Conservation (phyloP, 495 filamentous ascomycete genomes). For the Mytilinidion resinicola region DNA sequence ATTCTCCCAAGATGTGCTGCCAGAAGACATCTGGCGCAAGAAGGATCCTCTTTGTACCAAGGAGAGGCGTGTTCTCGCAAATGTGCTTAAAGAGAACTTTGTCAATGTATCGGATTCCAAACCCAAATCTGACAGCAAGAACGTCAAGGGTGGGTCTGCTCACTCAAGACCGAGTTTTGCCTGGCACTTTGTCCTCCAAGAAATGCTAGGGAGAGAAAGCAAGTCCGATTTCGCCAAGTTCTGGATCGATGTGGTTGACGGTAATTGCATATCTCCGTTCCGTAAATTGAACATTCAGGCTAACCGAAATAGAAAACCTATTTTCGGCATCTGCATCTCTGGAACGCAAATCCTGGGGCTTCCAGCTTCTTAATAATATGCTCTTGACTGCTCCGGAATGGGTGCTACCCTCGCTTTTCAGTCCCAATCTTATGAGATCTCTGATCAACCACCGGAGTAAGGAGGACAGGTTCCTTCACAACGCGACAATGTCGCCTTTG, state of each 20-base stretch:
- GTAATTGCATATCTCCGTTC: slow-evolving; percentile 44
- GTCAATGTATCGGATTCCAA: slow-evolving; percentile 36
- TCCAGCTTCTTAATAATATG: slow-evolving; percentile 73
- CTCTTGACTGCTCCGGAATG: slow-evolving; percentile 47
- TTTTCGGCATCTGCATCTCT: slow-evolving; percentile 75
- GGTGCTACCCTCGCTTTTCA: slow-evolving; percentile 57
- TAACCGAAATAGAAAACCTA: slow-evolving; percentile 54
- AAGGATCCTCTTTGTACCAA: slow-evolving; percentile 61
- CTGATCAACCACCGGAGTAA: slow-evolving; percentile 81
- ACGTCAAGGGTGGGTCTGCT: slow-evolving; percentile 52
- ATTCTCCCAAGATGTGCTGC: slow-evolving; percentile 59
- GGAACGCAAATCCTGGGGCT: slow-evolving; percentile 85
- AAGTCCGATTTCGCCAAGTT: slow-evolving; percentile 61
- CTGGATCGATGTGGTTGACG: slow-evolving; percentile 85
- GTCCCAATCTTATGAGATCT: slow-evolving; percentile 72
- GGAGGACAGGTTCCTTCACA: slow-evolving; percentile 78
- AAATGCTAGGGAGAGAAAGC: slow-evolving; percentile 31
- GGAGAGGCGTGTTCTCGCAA: slow-evolving; percentile 57
- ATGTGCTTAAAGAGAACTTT: slow-evolving; percentile 72
- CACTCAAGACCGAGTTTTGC: slow-evolving; percentile 78
- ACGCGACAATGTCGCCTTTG: slow-evolving; percentile 64
- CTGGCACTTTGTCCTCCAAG: slow-evolving; percentile 68
- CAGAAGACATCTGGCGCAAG: slow-evolving; percentile 65
- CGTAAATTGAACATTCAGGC: not conserved
- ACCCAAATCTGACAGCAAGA: slow-evolving; percentile 41